Conservation (phyloP, 352 stramenopile species). For the Lagenidium sp. region DNA sequence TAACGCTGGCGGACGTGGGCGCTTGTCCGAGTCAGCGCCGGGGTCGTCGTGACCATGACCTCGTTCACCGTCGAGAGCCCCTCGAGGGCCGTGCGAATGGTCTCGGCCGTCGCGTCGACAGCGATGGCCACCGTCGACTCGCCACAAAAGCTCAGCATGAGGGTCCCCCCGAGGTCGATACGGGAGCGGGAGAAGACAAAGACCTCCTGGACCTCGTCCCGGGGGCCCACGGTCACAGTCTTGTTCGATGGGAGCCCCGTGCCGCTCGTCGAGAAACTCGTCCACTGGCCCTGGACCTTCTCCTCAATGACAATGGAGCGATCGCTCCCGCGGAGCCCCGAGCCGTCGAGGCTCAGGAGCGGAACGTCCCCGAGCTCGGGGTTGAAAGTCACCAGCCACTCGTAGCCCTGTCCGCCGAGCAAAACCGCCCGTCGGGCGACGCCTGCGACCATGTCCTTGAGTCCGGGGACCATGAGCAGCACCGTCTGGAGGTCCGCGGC, state of each 20-base stretch:
- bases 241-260: conserved; percentile 7
- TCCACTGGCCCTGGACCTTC: conserved; percentile 25
- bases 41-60: conserved; percentile 31
- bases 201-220: conserved; percentile 60
- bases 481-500: conserved; percentile 14
- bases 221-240: conserved; percentile 16
- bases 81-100: conserved; percentile 50
- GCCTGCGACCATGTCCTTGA: conserved; percentile 5
- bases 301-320: conserved; percentile 28
- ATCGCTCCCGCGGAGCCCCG: conserved; percentile 8
- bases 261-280: conserved; percentile 12
- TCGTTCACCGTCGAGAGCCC: conserved; percentile 48
- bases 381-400: conserved; percentile 63
- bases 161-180: conserved; percentile 38
- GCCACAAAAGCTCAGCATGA: conserved; percentile 58
- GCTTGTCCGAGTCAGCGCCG: conserved; percentile 9
- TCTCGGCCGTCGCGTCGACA: conserved; percentile 25
- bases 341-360: conserved; percentile 14
- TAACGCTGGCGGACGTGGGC: conserved; percentile 34
- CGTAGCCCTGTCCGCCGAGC: conserved; percentile 44
- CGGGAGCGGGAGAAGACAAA: conserved; percentile 49
- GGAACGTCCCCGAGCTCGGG: conserved; percentile 39
- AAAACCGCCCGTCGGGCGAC: conserved; percentile 37
- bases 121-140: conserved; percentile 40
- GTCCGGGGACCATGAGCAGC: conserved; percentile 4